Evolutionary conservation across 1,284 basidiomycete species (phyloP).

Genomic region (Blastosporella zonata): DNA sequence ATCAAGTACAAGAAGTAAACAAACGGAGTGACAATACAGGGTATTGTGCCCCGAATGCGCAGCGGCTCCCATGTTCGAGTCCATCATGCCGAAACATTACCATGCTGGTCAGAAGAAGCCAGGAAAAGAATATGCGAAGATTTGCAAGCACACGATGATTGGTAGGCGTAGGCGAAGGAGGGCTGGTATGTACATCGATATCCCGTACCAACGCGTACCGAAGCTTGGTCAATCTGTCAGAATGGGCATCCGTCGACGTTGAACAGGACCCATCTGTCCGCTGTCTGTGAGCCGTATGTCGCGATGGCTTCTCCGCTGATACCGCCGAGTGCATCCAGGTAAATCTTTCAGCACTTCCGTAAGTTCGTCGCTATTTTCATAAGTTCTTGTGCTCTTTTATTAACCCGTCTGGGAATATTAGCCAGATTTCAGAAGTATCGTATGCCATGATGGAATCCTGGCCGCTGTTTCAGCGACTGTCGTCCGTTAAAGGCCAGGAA

Average conservation of each 20-base stretch:
- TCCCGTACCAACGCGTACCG: constrained; percentile 1
- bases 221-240: constrained; percentile 3
- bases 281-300: constrained; percentile 2
- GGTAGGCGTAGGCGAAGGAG: not conserved
- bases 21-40: not conserved
- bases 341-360: not conserved
- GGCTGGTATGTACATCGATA: constrained; percentile 1
- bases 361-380: not conserved
- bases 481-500: not conserved
- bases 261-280: constrained; percentile 13
- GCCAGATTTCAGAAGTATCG: not conserved
- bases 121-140: not conserved
- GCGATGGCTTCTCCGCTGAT: constrained; percentile 3
- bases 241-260: constrained; percentile 4
- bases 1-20: not conserved
- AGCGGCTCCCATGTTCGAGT: constrained; percentile 1
- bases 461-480: not conserved
- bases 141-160: not conserved
- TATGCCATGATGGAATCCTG: not conserved
- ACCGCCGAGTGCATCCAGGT: not conserved
- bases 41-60: not conserved
- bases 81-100: not conserved
- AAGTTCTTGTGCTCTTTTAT: not conserved
- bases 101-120: not conserved
- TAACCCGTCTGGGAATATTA: not conserved